Evolutionary conservation across 2,329 filamentous ascomycete genomes (phyloP).

Genomic region (Fusarium sulawesiense): DNA sequence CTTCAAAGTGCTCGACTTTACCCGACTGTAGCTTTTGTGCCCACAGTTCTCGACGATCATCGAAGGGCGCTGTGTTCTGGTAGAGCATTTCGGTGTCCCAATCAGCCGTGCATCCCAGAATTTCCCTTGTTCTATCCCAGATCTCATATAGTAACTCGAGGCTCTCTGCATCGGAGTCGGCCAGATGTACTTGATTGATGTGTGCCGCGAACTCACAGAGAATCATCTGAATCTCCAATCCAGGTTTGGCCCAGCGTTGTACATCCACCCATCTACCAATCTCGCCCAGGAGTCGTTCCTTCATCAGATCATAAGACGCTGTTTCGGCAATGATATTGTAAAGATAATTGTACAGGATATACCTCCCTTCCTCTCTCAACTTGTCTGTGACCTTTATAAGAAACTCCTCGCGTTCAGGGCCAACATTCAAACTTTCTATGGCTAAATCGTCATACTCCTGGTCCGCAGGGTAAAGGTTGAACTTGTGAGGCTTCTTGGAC

Average conservation of each 20-base stretch:
- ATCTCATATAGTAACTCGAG: neutral
- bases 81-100: constrained; percentile 1
- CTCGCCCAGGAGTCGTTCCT: constrained; percentile 10
- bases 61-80: neutral
- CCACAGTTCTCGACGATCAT: constrained; percentile 6
- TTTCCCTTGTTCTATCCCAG: neutral
- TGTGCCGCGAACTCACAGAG: constrained; percentile 21
- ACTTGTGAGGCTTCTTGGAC: constrained; percentile 34
- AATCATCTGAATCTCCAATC: constrained; percentile 16
- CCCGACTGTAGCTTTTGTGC: neutral
- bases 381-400: constrained; percentile 1
- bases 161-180: neutral
- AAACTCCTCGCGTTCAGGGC: neutral
- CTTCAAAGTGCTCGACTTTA: constrained; percentile 1
- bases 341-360: constrained; percentile 34
- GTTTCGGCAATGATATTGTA: constrained; percentile 34
- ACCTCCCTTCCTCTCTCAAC: neutral
- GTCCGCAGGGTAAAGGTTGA: constrained; percentile 28
- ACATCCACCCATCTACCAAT: constrained; percentile 5
- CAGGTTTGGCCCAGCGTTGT: neutral
- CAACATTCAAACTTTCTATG: neutral
- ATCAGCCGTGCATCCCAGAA: constrained; percentile 9
- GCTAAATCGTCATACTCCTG: too few relatives aligned
- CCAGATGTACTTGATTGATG: neutral
- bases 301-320: constrained; percentile 28